Evolutionary conservation across 2,329 filamentous ascomycete genomes (phyloP).

Genomic region (Madurella mycetomatis): DNA sequence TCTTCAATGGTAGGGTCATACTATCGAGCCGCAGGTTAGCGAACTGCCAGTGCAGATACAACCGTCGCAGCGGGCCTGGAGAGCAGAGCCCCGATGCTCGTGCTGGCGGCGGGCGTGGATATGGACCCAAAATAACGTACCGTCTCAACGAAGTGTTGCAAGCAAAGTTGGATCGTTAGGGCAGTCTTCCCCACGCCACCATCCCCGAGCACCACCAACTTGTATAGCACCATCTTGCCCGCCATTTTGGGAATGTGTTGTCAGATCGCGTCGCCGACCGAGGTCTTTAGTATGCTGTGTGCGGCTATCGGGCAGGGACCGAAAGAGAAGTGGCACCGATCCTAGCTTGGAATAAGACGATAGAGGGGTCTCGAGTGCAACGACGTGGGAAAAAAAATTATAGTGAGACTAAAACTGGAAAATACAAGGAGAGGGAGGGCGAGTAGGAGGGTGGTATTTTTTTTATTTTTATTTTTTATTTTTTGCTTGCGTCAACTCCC

Average conservation of each 20-base stretch:
- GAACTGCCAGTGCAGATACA: conserved; percentile 3
- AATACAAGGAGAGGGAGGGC: not conserved
- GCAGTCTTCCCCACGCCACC: conserved; percentile 93
- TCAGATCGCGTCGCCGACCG: conserved; percentile 3
- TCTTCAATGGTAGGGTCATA: conserved; percentile 88
- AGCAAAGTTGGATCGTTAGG: conserved; percentile 90
- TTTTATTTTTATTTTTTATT: too few species aligned
- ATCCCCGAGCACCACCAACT: conserved; percentile 90
- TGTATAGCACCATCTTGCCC: conserved; percentile 93
- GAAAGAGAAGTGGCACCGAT: conserved; percentile 16
- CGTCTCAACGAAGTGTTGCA: conserved; percentile 98
- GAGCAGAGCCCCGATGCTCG: not conserved
- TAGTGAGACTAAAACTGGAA: not conserved
- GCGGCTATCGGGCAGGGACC: conserved; percentile 14
- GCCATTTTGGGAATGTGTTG: conserved; percentile 55
- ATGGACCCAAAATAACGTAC: conserved; percentile 41
- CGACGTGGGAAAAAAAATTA: not conserved
- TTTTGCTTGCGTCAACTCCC: not conserved
- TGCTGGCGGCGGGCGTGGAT: not conserved
- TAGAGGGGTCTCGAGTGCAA: conserved; percentile 16
- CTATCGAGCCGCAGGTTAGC: conserved; percentile 37
- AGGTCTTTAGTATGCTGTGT: not conserved
- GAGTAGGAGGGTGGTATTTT: not conserved
- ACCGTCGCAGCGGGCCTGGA: conserved; percentile 6
- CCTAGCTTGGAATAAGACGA: conserved; percentile 20